Base-by-base conservation (phyloP, 768 basidiomycete genomes). In the Serendipita sp. region DNA sequence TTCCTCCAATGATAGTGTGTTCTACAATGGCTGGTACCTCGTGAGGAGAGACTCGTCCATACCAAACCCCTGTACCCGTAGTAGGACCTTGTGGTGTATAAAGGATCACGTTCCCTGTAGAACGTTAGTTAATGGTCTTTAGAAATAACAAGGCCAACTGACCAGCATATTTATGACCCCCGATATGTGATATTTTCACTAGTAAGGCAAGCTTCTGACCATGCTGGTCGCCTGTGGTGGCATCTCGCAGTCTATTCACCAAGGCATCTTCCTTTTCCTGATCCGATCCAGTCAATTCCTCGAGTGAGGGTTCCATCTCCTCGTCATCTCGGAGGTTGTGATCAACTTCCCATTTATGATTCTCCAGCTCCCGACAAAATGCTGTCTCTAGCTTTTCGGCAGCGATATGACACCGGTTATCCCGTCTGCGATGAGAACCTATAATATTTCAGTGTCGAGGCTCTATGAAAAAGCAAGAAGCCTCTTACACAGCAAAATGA, bases 371-470 rank as follows among this genome's bases (percentile, higher is more conserved):
- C 62, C 78, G 77, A 16, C 76, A 79, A 63, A 91, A 82, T 0
- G 82, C 88, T 89, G 64, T 79, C 70, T 87, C 85, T 34, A 96
- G 82, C 68, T 87, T 83, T 2, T 88, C 88, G 1, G 92, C 91
- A 9, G 88, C 83, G 48, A 97, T 85, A 26, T 82, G 81, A 72
- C 95, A 99, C 64, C 91, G 82, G 70, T 93, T 94, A 74, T 97
- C 95, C 33, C 94, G 78, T 68, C 81, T 82, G 74, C 92, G 91
- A 74, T 98, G 95, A 2, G 93, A 96, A 71, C 94, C 91, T 94
- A 69, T 17, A 33, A 11, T 30, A 22, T 24, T 38, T 43, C 5
- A 41, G 43, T 38, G 1, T 22, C 31, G 9, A 11, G 24, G 22
- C 16, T 28, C 11, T 9, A 56, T 34, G 31, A 5, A 50, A 67